These are phyloP conservation scores for Gossypium gossypioides DNA, from an alignment of 441 rosid genomes.

Conservation along the genomic window DNA sequence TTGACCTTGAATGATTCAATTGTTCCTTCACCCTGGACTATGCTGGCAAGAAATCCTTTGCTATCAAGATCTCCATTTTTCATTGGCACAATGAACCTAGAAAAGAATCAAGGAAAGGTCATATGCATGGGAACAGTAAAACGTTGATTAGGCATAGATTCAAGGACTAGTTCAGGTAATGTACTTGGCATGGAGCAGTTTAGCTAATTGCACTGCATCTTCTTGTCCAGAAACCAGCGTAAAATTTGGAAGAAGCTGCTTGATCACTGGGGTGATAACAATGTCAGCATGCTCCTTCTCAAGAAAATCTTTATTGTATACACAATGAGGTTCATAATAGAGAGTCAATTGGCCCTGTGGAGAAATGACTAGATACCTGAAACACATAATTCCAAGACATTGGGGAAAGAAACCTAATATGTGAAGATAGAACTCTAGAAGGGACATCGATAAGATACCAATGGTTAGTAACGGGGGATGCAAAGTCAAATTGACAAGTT, in stretches of 20 bases:
- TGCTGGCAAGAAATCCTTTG: slow-evolving; percentile 56
- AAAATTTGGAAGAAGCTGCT: slow-evolving; percentile 80
- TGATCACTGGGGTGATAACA: slow-evolving; percentile 75
- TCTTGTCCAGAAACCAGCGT: slow-evolving; percentile 89
- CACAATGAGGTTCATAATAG: slow-evolving; percentile 85
- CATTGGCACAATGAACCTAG: slow-evolving; percentile 68
- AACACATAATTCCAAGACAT: slow-evolving; percentile 1
- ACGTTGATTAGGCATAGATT: neutral
- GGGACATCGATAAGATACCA: neutral
- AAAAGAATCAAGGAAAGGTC: neutral
- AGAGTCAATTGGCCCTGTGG: slow-evolving; percentile 50
- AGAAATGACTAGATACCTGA: slow-evolving; percentile 56
- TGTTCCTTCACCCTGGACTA: slow-evolving; percentile 54
- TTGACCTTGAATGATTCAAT: slow-evolving; percentile 72
- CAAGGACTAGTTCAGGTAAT: neutral
- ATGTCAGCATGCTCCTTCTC: slow-evolving; percentile 65
- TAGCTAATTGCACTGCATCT: slow-evolving; percentile 80
- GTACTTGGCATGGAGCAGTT: slow-evolving; percentile 64
- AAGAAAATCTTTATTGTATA: slow-evolving; percentile 41
- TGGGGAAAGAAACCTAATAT: neutral
- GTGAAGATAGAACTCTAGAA: neutral
- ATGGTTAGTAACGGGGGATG: neutral
- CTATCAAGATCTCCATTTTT: slow-evolving; percentile 76
- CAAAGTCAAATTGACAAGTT: neutral
- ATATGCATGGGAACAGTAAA: neutral